Evolutionary conservation across 208 protist genomes (phyloP), one percentile per base, ranked within the genome.

Genomic region (Endotrypanum monterogeii): DNA sequence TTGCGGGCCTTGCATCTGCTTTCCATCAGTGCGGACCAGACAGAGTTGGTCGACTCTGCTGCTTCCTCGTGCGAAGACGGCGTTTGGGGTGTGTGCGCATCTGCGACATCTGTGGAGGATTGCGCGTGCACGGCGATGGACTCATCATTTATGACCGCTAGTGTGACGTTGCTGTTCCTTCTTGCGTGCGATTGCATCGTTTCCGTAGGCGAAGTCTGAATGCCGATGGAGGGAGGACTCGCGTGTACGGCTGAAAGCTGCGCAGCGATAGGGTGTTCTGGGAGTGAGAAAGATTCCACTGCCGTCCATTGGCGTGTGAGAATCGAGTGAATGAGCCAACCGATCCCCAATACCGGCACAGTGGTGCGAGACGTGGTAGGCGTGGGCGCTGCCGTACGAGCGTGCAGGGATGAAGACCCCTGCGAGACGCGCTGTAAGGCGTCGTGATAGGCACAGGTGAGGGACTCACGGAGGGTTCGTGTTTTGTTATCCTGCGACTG

Each of bases 311-410:
- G 61, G 3, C 88, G 76, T 30, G 76, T 73, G 8, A 94, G 58
- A 60, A 94, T 85, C 46, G 82, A 87, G 55, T 91, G 81, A 71
- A 92, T 67, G 55, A 94, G 73, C 88, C 87, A 94, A 44, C 84
- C 74, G 23, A 89, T 76, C 18, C 82, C 83, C 14, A 93, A 78
- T 44, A 90, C 74, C 18, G 83, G 83, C 8, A 71, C 54, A 6
- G 68, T 9, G 16, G 37, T 56, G 20, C 20, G 48, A 23, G 66
- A 28, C 48, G 62, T 28, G 62, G n/a, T 44, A 60, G 62, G 39
- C 20, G 65, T 55, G 3, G 28, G 18, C 46, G n/a, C 6, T 20
- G 46, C 66, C 12, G 25, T 35, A 41, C 16, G 7, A 11, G 50
- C 30, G 28, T 39, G 20, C 48, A 54, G 14, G 35, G 68, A 41